These are phyloP conservation scores for Petunia axillaris DNA, from an alignment of 257 asterid species.

Conservation along the genomic window DNA sequence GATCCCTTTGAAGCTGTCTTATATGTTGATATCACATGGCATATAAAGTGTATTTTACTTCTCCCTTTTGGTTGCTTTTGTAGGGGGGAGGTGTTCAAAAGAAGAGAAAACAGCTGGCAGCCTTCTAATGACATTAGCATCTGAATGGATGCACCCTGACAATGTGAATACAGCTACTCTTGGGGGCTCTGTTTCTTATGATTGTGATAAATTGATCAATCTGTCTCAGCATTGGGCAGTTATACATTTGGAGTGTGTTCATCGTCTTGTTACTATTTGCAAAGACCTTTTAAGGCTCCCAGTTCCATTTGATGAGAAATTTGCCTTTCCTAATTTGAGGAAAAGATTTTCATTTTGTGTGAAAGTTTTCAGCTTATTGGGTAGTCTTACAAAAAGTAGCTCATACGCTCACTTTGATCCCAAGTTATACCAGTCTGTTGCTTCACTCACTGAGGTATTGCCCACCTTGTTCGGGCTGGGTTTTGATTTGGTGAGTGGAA, in stretches of 20 bases:
- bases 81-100: slow-evolving; percentile 74
- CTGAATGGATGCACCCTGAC: slow-evolving; percentile 65
- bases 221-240: slow-evolving; percentile 79
- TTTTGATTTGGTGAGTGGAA: slow-evolving; percentile 62
- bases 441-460: slow-evolving; percentile 59
- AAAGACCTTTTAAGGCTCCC: slow-evolving; percentile 58
- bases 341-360: slow-evolving; percentile 63
- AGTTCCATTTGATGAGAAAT: slow-evolving; percentile 60
- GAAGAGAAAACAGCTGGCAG: slow-evolving; percentile 68
- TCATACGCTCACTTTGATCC: slow-evolving; percentile 56
- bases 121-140: slow-evolving; percentile 58
- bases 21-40: slow-evolving; percentile 1
- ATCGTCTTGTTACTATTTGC: slow-evolving; percentile 64
- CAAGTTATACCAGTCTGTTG: slow-evolving; percentile 63
- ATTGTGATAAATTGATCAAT: slow-evolving; percentile 46
- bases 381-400: slow-evolving; percentile 56
- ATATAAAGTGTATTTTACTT: not conserved
- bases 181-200: slow-evolving; percentile 49
- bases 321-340: slow-evolving; percentile 51
- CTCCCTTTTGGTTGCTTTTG: slow-evolving; percentile 20
- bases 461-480: slow-evolving; percentile 63
- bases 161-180: slow-evolving; percentile 38
- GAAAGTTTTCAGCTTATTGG: slow-evolving; percentile 74
- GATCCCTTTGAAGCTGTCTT: not conserved
- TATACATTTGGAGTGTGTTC: slow-evolving; percentile 77